Conservation (phyloP, 345 rosid genomes). For the Acer campestre region DNA sequence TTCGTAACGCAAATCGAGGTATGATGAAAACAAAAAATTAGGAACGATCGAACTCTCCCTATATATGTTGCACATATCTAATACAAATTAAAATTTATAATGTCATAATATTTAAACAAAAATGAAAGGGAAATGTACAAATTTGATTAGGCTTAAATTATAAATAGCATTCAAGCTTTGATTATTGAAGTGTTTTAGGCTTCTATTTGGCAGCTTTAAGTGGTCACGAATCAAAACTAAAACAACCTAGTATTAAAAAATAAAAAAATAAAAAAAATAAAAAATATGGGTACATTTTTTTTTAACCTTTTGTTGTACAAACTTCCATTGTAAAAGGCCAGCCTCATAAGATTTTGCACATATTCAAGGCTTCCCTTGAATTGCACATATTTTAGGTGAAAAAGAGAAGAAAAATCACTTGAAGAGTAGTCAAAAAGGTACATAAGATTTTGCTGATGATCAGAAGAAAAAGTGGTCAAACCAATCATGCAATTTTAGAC, state of each 20-base stretch:
- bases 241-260: conserved; percentile 11
- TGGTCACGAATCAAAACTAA: background rate
- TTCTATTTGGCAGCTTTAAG: background rate
- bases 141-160: background rate
- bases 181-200: background rate
- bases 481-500: conserved; percentile 59
- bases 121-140: no score
- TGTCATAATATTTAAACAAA: no score
- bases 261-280: background rate
- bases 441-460: conserved; percentile 30
- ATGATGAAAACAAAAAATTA: no score
- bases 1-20: background rate
- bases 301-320: conserved; percentile 6
- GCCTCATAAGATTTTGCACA: background rate
- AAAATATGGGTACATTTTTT: background rate
- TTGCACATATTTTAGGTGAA: conserved; percentile 27
- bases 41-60: background rate
- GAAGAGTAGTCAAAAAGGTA: conserved; percentile 39
- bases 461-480: conserved; percentile 67
- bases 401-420: conserved; percentile 15
- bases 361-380: conserved; percentile 16
- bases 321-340: conserved; percentile 24
- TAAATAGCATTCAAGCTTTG: background rate
- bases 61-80: background rate
- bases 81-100: no score